Evolutionary conservation across 2,329 filamentous ascomycete genomes (phyloP).

Genomic region (Lizonia empirigonia): DNA sequence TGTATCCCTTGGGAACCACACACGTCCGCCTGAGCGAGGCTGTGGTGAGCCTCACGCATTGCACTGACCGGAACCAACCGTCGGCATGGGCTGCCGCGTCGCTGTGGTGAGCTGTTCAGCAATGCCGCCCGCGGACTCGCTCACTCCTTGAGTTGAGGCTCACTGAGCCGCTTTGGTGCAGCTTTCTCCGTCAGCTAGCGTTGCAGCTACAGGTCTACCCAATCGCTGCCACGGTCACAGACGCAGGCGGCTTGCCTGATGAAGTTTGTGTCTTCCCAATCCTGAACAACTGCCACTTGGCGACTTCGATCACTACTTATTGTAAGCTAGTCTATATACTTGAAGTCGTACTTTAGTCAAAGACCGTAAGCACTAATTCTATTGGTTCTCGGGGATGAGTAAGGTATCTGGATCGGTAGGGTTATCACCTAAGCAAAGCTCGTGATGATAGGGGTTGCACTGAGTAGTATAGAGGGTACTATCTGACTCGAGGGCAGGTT

Average conservation of each 20-base stretch:
- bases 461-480: too few relatives aligned
- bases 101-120: background rate
- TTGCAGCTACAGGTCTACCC: background rate
- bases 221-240: background rate
- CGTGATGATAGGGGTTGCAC: too few relatives aligned
- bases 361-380: too few relatives aligned
- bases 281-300: conserved; percentile 9
- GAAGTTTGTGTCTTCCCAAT: background rate
- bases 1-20: conserved; percentile 12
- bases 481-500: too few relatives aligned
- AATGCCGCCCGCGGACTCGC: conserved; percentile 7
- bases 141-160: conserved; percentile 5
- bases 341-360: too few relatives aligned
- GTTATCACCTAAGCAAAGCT: too few relatives aligned
- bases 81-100: conserved; percentile 1
- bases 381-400: too few relatives aligned
- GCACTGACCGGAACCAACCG: conserved; percentile 13
- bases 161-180: conserved; percentile 16
- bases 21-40: background rate
- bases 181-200: conserved; percentile 9
- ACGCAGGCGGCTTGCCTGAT: conserved; percentile 8
- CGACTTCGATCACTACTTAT: conserved; percentile 8
- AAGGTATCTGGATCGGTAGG: too few relatives aligned
- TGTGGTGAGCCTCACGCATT: conserved; percentile 8
- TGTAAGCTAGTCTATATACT: too few relatives aligned